Evolutionary conservation across 257 asterid genomes (phyloP).

Genomic region (Jacaranda copaia): DNA sequence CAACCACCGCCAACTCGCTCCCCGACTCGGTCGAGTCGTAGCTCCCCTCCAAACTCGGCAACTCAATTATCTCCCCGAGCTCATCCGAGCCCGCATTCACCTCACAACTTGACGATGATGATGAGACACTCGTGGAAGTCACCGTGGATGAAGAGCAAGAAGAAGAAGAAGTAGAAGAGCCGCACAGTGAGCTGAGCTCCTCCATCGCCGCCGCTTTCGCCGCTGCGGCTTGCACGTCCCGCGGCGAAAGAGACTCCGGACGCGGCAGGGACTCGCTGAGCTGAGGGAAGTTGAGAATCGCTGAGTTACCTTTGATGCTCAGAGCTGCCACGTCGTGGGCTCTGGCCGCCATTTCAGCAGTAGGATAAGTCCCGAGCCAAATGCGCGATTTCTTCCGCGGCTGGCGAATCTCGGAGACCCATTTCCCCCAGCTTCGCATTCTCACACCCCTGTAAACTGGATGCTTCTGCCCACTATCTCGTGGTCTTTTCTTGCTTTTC

Average conservation of each 20-base stretch:
- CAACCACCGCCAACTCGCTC: constrained; percentile 52
- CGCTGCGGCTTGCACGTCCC: constrained; percentile 74
- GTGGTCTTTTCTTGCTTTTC: constrained; percentile 16
- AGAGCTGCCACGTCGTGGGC: constrained; percentile 84
- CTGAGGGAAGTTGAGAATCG: constrained; percentile 65
- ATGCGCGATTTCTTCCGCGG: constrained; percentile 74
- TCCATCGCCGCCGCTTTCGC: constrained; percentile 81
- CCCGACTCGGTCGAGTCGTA: constrained; percentile 50
- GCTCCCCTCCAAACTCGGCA: constrained; percentile 77
- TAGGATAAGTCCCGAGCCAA: constrained; percentile 77
- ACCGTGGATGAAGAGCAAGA: constrained; percentile 29
- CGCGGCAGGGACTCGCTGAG: constrained; percentile 63
- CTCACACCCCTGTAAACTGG: constrained; percentile 75
- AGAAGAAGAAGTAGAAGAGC: constrained; percentile 20
- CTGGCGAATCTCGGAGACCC: constrained; percentile 83
- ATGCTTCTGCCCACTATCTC: constrained; percentile 48
- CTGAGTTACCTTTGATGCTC: constrained; percentile 58
- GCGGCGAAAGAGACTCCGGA: constrained; percentile 59
- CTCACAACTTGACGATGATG: constrained; percentile 10
- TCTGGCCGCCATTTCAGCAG: constrained; percentile 81
- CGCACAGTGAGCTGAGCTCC: constrained; percentile 36
- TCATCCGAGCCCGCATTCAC: constrained; percentile 54
- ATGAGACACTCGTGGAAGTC: neutral
- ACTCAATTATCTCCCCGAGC: constrained; percentile 75
- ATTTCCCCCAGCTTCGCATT: constrained; percentile 83